These are phyloP conservation scores for Microdochium nivale DNA, from an alignment of 2,329 filamentous ascomycete species.

Conservation along the genomic window DNA sequence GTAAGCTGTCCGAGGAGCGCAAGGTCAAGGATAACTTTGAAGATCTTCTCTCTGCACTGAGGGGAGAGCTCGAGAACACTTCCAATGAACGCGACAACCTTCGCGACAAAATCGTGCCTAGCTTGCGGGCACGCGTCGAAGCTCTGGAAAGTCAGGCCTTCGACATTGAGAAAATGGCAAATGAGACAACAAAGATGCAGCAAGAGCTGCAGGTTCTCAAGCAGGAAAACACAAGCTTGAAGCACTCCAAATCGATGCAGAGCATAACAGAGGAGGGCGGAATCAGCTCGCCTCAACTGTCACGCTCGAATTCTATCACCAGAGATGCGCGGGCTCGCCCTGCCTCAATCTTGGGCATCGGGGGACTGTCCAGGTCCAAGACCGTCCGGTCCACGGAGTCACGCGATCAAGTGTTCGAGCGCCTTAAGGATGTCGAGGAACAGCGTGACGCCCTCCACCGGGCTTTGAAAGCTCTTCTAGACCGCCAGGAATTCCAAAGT, in stretches of 20 bases:
- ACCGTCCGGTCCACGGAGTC: constrained; percentile 50
- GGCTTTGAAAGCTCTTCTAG: constrained; percentile 75
- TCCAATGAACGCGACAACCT: constrained; percentile 88
- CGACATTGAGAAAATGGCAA: constrained; percentile 64
- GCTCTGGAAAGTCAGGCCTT: constrained; percentile 68
- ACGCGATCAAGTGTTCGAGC: constrained; percentile 64
- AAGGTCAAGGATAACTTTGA: constrained; percentile 89
- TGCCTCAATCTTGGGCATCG: constrained; percentile 27
- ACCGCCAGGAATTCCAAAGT: constrained; percentile 78
- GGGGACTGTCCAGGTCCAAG: constrained; percentile 43
- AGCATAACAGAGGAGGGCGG: constrained; percentile 24
- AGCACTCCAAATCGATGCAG: constrained; percentile 20
- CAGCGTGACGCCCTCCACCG: constrained; percentile 89
- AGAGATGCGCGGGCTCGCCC: constrained; percentile 25
- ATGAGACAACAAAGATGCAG: constrained; percentile 77
- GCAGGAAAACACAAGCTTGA: constrained; percentile 54
- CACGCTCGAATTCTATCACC: constrained; percentile 57
- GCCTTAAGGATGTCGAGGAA: constrained; percentile 84
- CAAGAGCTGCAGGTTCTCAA: constrained; percentile 72
- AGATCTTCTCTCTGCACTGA: constrained; percentile 77
- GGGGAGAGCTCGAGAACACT: constrained; percentile 71
- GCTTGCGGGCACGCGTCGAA: constrained; percentile 67
- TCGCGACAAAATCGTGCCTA: constrained; percentile 77
- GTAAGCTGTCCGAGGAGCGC: constrained; percentile 76
- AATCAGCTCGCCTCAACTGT: constrained; percentile 39